A percentile compares a stretch with the other conserved stretches of the same genome.
Evolutionary conservation across 768 basidiomycete genomes (phyloP).

Genomic region (Tulasnella sp.): DNA sequence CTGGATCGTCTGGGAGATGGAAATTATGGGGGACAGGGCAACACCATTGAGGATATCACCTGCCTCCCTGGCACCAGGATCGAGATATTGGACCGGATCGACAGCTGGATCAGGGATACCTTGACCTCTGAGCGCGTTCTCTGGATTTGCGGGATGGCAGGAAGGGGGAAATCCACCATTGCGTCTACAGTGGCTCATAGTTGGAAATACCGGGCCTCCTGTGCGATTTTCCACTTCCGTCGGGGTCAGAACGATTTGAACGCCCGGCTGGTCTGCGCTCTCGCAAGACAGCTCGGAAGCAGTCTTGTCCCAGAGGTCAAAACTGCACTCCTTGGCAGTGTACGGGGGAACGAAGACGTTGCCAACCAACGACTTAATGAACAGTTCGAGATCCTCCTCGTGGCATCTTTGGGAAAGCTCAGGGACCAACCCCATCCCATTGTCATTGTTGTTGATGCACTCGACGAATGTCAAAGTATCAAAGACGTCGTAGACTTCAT

Average conservation of each 20-base stretch:
- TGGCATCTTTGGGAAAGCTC: neutral
- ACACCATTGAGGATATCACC: no score
- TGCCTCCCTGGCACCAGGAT: neutral
- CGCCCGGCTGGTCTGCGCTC: neutral
- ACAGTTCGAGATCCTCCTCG: neutral
- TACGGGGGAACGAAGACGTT: neutral
- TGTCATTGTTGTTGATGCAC: neutral
- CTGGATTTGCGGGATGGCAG: neutral
- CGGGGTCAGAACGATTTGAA: neutral
- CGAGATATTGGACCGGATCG: neutral
- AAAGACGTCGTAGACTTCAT: neutral
- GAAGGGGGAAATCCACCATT: neutral
- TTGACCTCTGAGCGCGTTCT: neutral
- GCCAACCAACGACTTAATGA: neutral
- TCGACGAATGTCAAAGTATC: neutral
- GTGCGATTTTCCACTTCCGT: neutral
- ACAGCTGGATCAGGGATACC: neutral
- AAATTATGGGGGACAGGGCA: no score
- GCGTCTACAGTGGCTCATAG: neutral
- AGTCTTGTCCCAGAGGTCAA: neutral
- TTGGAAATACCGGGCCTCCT: neutral
- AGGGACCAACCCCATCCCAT: neutral
- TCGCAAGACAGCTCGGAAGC: neutral
- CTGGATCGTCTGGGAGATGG: no score
- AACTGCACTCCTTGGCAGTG: neutral